phyloP scores from a whole-genome alignment of 306 rosid genomes.

The Pachyrhizus erosus region DNA sequence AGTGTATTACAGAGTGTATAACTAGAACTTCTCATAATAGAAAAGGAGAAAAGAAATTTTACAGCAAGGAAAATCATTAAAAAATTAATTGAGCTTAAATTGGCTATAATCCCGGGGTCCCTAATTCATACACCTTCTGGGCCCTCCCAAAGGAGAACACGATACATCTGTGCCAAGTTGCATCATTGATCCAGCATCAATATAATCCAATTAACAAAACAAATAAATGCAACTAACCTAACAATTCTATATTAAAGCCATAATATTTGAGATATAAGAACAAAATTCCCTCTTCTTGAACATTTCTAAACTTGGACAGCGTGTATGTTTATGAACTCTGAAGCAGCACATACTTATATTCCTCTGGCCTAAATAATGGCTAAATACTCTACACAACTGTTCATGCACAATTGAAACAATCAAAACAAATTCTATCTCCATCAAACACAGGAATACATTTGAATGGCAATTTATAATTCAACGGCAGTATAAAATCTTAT shows the following conservation, averaged over 20 bases:
- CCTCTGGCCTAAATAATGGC: constrained; percentile 18
- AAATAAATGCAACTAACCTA: constrained; percentile 19
- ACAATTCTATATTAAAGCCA: background rate
- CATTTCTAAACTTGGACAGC: constrained; percentile 8
- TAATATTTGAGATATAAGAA: background rate
- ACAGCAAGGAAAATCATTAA: background rate
- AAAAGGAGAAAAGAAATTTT: background rate
- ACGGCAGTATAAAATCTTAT: too few relatives aligned
- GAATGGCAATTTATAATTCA: background rate
- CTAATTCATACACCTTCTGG: background rate
- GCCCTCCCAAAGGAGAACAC: background rate
- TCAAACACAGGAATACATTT: constrained; percentile 1
- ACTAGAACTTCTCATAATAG: background rate
- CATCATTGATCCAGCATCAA: constrained; percentile 20
- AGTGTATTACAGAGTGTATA: too few relatives aligned
- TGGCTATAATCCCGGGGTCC: background rate
- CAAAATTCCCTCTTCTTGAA: background rate
- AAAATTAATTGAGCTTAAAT: background rate
- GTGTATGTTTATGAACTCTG: background rate
- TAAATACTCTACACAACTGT: constrained; percentile 1
- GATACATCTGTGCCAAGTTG: background rate
- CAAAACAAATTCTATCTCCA: background rate
- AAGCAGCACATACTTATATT: constrained; percentile 24
- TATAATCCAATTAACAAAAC: constrained; percentile 16
- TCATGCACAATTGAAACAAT: constrained; percentile 5